Percentiles rank a stretch among this genome's conserved stretches.
These are phyloP conservation scores for Cladosporium sp. DNA, from an alignment of 2,329 filamentous ascomycete species.

Conservation along the genomic window DNA sequence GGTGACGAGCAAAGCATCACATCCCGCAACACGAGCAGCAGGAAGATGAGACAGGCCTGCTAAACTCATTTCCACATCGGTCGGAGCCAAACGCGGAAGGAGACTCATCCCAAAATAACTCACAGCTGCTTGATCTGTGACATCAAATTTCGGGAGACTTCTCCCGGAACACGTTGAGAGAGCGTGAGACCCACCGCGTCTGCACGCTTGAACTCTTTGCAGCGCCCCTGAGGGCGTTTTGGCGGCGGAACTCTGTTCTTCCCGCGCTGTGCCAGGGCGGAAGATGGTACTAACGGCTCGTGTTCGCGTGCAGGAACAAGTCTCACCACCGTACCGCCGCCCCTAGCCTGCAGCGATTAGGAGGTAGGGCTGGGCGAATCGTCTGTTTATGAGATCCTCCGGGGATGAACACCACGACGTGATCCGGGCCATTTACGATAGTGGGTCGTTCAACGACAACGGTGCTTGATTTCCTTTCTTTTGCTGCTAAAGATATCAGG, in stretches of 20 bases:
- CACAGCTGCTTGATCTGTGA: background rate
- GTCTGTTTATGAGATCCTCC: slow-evolving; percentile 19
- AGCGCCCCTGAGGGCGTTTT: background rate
- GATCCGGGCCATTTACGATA: slow-evolving; percentile 17
- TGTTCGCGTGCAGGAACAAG: slow-evolving; percentile 1
- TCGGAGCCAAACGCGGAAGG: slow-evolving; percentile 5
- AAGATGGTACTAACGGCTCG: slow-evolving; percentile 17
- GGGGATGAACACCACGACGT: slow-evolving; percentile 11
- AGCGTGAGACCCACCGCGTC: background rate
- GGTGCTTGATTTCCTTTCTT: slow-evolving; percentile 1
- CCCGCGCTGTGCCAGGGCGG: background rate
- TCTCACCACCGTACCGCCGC: slow-evolving; percentile 15
- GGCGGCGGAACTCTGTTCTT: slow-evolving; percentile 7
- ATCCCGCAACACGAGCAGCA: slow-evolving; percentile 1
- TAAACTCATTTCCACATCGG: slow-evolving; percentile 15
- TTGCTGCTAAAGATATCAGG: slow-evolving; percentile 19
- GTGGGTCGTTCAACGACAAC: slow-evolving; percentile 15
- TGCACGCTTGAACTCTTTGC: slow-evolving; percentile 13
- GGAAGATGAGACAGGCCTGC: background rate
- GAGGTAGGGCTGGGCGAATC: slow-evolving; percentile 11
- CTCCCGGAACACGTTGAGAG: slow-evolving; percentile 8
- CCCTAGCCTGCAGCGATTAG: slow-evolving; percentile 5
- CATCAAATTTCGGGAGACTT: slow-evolving; percentile 14
- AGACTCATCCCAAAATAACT: slow-evolving; percentile 9
- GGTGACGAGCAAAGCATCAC: background rate